Conservation (phyloP, 495 filamentous ascomycete species). For the Talaromyces borbonicus region DNA sequence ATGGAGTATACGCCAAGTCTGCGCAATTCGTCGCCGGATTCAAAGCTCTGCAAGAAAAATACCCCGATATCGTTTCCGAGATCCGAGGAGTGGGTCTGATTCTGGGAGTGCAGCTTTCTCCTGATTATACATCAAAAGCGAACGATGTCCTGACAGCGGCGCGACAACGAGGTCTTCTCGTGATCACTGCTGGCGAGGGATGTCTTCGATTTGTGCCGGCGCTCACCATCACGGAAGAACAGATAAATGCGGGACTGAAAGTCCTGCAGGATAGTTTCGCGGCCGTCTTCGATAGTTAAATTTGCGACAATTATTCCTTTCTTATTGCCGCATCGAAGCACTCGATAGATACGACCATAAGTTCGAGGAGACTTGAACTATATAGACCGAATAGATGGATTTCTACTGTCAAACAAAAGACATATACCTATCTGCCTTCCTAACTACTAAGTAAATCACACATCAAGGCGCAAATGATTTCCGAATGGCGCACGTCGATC, state of each 20-base stretch:
- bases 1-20: conserved; percentile 53
- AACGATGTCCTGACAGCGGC: conserved; percentile 66
- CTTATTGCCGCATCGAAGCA: too few species aligned
- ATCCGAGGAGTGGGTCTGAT: conserved; percentile 77
- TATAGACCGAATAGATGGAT: too few species aligned
- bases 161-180: conserved; percentile 74
- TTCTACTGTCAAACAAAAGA: too few species aligned
- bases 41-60: conserved; percentile 49
- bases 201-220: conserved; percentile 81
- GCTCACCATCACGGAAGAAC: conserved; percentile 61
- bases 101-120: conserved; percentile 68
- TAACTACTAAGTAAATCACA: too few species aligned
- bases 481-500: too few species aligned
- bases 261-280: conserved; percentile 53
- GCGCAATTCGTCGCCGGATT: conserved; percentile 57
- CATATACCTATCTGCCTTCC: too few species aligned
- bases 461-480: too few species aligned
- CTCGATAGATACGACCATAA: too few species aligned
- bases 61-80: conserved; percentile 64
- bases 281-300: conserved; percentile 2
- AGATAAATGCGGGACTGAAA: conserved; percentile 63
- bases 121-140: conserved; percentile 50
- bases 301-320: not conserved
- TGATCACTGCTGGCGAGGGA: conserved; percentile 88
- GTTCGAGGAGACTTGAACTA: too few species aligned